Conservation (phyloP, 352 stramenopile genomes). For the Globisporangium paroecandrum region DNA sequence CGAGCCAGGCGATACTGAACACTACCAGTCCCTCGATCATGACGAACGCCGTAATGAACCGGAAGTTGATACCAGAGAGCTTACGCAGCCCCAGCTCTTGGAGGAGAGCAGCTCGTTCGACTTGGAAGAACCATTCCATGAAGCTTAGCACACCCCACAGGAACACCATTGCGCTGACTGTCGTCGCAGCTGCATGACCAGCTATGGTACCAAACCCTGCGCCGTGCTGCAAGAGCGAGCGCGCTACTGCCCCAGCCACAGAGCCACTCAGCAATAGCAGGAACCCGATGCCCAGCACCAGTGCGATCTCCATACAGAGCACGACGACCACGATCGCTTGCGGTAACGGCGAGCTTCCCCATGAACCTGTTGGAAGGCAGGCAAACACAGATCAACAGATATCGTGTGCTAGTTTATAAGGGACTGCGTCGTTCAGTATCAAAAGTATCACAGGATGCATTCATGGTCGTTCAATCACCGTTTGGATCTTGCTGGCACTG, state of each 20-base stretch:
- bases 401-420: background rate
- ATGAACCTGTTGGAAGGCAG: background rate
- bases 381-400: background rate
- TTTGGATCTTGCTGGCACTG: background rate
- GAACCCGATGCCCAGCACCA: conserved; percentile 28
- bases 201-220: background rate
- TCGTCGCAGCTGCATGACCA: background rate
- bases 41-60: background rate
- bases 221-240: conserved; percentile 16
- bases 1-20: background rate
- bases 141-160: conserved; percentile 27
- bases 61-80: background rate
- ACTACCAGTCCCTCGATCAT: background rate
- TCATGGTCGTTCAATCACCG: background rate
- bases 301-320: conserved; percentile 39
- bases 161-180: conserved; percentile 23
- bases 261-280: conserved; percentile 30
- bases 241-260: conserved; percentile 17
- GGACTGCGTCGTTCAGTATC: background rate
- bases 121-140: conserved; percentile 35
- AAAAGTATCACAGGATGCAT: background rate
- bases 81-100: background rate
- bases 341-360: conserved; percentile 4
- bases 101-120: background rate
- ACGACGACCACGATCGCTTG: conserved; percentile 25